phyloP scores from a whole-genome alignment of 179 eudicot species.

The Gypsophila paniculata region DNA sequence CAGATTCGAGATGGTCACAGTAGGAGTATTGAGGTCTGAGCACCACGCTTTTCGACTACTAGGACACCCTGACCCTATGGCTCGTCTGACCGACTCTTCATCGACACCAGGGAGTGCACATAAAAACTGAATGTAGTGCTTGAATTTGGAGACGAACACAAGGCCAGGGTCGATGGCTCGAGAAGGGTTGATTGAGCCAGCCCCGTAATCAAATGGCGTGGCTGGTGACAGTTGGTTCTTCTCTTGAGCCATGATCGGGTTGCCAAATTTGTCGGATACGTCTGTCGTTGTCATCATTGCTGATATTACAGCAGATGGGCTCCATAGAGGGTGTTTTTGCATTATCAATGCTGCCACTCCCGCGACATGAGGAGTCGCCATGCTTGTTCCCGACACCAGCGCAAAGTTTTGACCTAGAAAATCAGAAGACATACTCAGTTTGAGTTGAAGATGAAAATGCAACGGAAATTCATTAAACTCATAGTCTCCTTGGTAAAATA shows the following conservation, averaged over 20 bases:
- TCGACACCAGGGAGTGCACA: conserved; percentile 62
- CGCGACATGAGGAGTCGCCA: conserved; percentile 74
- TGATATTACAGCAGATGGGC: conserved; percentile 60
- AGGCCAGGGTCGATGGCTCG: conserved; percentile 65
- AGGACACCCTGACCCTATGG: conserved; percentile 46
- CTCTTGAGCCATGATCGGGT: conserved; percentile 55
- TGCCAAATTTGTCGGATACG: conserved; percentile 33
- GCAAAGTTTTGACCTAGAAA: conserved; percentile 61
- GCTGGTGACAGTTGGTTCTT: conserved; percentile 41
- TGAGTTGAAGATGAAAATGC: neutral
- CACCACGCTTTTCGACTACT: conserved; percentile 40
- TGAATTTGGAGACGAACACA: conserved; percentile 45
- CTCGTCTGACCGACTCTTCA: conserved; percentile 50
- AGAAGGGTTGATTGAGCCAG: conserved; percentile 54
- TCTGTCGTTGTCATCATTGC: conserved; percentile 70
- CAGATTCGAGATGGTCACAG: conserved; percentile 51
- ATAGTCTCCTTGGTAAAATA: neutral
- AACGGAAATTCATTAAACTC: neutral
- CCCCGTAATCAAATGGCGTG: conserved; percentile 63
- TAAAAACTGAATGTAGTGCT: conserved; percentile 45
- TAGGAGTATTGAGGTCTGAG: conserved; percentile 55
- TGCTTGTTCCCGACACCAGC: conserved; percentile 72
- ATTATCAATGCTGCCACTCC: conserved; percentile 69
- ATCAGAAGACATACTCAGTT: neutral
- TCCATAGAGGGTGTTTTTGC: conserved; percentile 65